These are phyloP conservation scores for Discostella stelligera DNA, from an alignment of 352 stramenopile species.

Conservation along the genomic window DNA sequence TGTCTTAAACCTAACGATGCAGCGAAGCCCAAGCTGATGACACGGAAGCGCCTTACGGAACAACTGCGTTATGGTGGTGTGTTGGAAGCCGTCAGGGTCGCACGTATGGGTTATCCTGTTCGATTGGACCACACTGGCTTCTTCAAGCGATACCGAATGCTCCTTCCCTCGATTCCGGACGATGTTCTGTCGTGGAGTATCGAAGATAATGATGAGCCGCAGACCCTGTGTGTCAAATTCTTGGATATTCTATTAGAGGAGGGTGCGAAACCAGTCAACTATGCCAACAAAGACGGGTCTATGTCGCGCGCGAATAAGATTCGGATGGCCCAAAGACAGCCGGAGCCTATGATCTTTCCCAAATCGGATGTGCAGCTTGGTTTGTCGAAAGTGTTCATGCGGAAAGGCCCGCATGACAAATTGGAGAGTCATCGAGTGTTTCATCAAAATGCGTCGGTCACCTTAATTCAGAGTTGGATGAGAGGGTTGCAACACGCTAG, in stretches of 20 bases:
- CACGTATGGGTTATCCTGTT: conserved; percentile 96
- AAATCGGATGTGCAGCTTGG: conserved; percentile 85
- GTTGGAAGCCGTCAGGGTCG: conserved; percentile 97
- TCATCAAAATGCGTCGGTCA: conserved; percentile 72
- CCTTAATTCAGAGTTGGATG: conserved; percentile 78
- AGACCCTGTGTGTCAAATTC: conserved; percentile 77
- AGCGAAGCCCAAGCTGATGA: conserved; percentile 87
- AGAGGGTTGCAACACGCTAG: conserved; percentile 67
- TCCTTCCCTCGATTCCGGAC: conserved; percentile 63
- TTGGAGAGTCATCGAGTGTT: conserved; percentile 85
- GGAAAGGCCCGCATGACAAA: conserved; percentile 90
- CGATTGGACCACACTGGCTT: conserved; percentile 88
- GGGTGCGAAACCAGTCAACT: conserved; percentile 59
- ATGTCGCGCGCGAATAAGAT: conserved; percentile 77
- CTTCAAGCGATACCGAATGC: conserved; percentile 80
- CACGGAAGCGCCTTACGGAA: conserved; percentile 91
- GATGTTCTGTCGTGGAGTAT: conserved; percentile 74
- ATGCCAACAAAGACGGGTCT: conserved; percentile 57
- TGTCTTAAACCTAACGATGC: conserved; percentile 90
- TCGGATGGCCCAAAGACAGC: conserved; percentile 71
- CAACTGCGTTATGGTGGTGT: conserved; percentile 96
- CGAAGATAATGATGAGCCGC: conserved; percentile 70
- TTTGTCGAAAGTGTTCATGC: conserved; percentile 92
- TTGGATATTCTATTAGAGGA: conserved; percentile 75
- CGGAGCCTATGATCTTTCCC: conserved; percentile 72